Percentiles rank a stretch among this genome's conserved stretches.
Evolutionary conservation across 2,329 filamentous ascomycete genomes (phyloP).

Genomic region (Sarocladium oryzae): DNA sequence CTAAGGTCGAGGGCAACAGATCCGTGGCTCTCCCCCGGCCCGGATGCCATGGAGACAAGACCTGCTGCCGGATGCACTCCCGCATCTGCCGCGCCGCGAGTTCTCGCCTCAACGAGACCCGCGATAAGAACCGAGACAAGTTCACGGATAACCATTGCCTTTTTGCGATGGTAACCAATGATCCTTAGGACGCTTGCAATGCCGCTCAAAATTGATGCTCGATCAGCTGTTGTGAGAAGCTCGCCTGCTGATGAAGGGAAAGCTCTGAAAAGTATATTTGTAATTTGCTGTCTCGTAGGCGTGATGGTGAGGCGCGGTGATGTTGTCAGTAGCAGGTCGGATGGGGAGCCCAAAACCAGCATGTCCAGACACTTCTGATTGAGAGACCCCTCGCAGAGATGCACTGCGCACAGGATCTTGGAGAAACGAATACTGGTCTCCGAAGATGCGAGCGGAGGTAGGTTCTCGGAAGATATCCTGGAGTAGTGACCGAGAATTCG

Average conservation of each 20-base stretch:
- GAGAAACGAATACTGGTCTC: conserved; percentile 69
- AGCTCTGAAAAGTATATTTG: conserved; percentile 54
- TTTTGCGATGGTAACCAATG: conserved; percentile 79
- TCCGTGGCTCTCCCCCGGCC: conserved; percentile 41
- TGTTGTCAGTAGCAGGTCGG: conserved; percentile 42
- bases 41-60: conserved; percentile 62
- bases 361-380: conserved; percentile 54
- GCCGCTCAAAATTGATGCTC: conserved; percentile 73
- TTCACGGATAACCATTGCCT: conserved; percentile 82
- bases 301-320: conserved; percentile 49
- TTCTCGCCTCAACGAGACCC: conserved; percentile 83
- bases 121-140: conserved; percentile 76
- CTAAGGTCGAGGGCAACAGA: conserved; percentile 53
- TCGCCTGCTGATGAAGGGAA: conserved; percentile 63
- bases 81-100: conserved; percentile 89
- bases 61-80: conserved; percentile 92
- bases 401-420: conserved; percentile 61
- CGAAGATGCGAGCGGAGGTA: conserved; percentile 64
- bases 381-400: conserved; percentile 58
- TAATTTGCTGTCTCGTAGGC: conserved; percentile 52
- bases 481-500: conserved; percentile 69
- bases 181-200: conserved; percentile 80
- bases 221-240: conserved; percentile 65
- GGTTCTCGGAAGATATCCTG: conserved; percentile 60
- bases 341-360: conserved; percentile 56